A percentile compares a stretch with the other conserved stretches of the same genome.
Evolutionary conservation across 169 alveolate genomes (phyloP).

Genomic region (Plasmodium knowlesi): DNA sequence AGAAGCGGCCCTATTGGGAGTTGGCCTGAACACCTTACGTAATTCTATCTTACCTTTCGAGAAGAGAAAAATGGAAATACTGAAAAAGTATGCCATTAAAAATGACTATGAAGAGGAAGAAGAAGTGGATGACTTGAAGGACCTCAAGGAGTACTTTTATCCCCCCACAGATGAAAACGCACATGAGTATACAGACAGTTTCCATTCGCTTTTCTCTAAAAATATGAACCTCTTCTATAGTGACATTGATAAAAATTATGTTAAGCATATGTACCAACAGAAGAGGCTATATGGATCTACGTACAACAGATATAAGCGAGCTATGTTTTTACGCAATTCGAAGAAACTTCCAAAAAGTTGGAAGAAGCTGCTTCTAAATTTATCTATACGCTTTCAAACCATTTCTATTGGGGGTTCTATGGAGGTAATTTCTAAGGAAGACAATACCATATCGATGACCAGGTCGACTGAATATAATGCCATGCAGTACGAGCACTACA

Average conservation of each 20-base stretch:
- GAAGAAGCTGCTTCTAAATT: slow-evolving; percentile 40
- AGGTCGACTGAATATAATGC: slow-evolving; percentile 55
- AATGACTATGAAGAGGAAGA: background rate
- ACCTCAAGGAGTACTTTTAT: slow-evolving; percentile 58
- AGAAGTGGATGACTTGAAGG: slow-evolving; percentile 63
- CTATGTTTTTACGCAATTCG: slow-evolving; percentile 28
- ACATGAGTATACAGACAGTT: slow-evolving; percentile 55
- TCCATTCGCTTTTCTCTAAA: slow-evolving; percentile 31
- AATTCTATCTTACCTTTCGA: slow-evolving; percentile 1
- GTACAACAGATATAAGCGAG: slow-evolving; percentile 44
- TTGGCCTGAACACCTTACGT: slow-evolving; percentile 8
- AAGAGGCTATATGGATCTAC: slow-evolving; percentile 51
- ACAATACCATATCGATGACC: slow-evolving; percentile 53
- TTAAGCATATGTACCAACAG: slow-evolving; percentile 73
- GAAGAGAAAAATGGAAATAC: slow-evolving; percentile 16
- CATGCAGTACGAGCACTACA: slow-evolving; percentile 52
- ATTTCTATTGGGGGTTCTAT: slow-evolving; percentile 64
- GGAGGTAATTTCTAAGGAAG: slow-evolving; percentile 30
- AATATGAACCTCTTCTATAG: slow-evolving; percentile 35
- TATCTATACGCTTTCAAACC: slow-evolving; percentile 63
- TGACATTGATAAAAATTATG: slow-evolving; percentile 54
- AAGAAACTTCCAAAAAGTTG: slow-evolving; percentile 53
- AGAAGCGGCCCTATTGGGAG: slow-evolving; percentile 65
- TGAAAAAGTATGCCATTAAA: slow-evolving; percentile 36
- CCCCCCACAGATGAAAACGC: slow-evolving; percentile 15